These are phyloP conservation scores for Paracamarosporium sp. DNA, from an alignment of 2,329 filamentous ascomycete species.

Conservation along the genomic window DNA sequence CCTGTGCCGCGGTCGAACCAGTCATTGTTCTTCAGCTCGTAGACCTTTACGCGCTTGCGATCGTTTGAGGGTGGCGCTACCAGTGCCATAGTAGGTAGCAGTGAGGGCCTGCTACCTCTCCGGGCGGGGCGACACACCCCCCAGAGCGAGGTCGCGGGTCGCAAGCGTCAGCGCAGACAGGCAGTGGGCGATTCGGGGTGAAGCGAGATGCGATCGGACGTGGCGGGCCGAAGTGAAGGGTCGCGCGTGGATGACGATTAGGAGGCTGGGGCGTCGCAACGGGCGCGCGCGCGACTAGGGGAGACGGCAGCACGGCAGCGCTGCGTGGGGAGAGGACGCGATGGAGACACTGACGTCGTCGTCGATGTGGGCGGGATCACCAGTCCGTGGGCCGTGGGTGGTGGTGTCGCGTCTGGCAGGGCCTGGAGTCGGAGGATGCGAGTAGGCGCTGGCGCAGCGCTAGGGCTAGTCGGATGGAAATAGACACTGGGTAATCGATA, in stretches of 20 bases:
- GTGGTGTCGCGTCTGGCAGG: slow-evolving; percentile 9
- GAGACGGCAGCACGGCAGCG: neutral
- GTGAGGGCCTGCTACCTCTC: slow-evolving; percentile 37
- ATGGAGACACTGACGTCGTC: slow-evolving; percentile 8
- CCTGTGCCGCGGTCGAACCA: slow-evolving; percentile 98
- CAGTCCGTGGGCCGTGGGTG: slow-evolving; percentile 23
- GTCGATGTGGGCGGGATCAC: slow-evolving; percentile 6
- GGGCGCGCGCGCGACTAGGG: slow-evolving; percentile 8
- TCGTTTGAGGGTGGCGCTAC: slow-evolving; percentile 56
- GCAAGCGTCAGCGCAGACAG: slow-evolving; percentile 29
- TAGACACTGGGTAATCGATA: slow-evolving; percentile 25
- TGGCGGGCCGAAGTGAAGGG: slow-evolving; percentile 17
- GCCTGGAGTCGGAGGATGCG: slow-evolving; percentile 7
- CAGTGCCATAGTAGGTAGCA: slow-evolving; percentile 44
- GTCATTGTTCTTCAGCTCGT: slow-evolving; percentile 97
- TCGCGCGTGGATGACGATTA: slow-evolving; percentile 20
- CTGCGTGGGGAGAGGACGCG: neutral
- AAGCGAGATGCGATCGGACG: slow-evolving; percentile 21
- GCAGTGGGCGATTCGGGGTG: slow-evolving; percentile 15
- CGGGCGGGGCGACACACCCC: slow-evolving; percentile 41
- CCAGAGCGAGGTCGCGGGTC: slow-evolving; percentile 41
- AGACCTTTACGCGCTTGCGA: slow-evolving; percentile 88
- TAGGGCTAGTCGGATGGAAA: slow-evolving; percentile 21
- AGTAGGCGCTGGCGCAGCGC: slow-evolving; percentile 11
- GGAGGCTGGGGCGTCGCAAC: slow-evolving; percentile 12